Evolutionary conservation across 257 asterid genomes (phyloP).

Genomic region (Eustoma russellianum): DNA sequence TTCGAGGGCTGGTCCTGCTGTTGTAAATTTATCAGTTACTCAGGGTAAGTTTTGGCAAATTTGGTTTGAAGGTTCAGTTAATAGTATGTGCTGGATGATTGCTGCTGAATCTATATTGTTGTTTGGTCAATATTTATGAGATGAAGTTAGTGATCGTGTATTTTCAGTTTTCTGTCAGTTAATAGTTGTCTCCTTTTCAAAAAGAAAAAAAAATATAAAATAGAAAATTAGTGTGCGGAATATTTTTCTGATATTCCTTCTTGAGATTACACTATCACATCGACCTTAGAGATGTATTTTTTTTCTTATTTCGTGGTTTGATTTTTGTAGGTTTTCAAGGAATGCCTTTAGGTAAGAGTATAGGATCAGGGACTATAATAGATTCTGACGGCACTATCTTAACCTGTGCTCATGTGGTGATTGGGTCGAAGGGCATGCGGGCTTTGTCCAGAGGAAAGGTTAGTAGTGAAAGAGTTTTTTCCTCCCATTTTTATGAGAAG

Average conservation of each 20-base stretch:
- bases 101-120: no score
- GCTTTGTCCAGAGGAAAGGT: conserved; percentile 58
- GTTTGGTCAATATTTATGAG: no score
- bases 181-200: no score
- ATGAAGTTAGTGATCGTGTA: no score
- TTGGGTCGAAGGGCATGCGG: conserved; percentile 45
- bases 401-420: conserved; percentile 87
- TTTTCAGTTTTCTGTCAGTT: no score
- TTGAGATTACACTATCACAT: no score
- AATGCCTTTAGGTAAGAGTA: conserved; percentile 41
- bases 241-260: no score
- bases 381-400: conserved; percentile 77
- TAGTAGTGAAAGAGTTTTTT: conserved; percentile 9
- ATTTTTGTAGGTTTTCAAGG: conserved; percentile 47
- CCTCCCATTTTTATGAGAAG: neutral
- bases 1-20: conserved; percentile 76
- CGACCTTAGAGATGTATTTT: no score
- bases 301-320: neutral
- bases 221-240: no score
- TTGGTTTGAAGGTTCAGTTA: neutral
- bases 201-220: no score
- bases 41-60: conserved; percentile 24
- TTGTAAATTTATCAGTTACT: conserved; percentile 73
- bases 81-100: neutral
- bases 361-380: conserved; percentile 84